These are phyloP conservation scores for Picochlorum costavermella DNA, from an alignment of 139 green algal species.

Conservation along the genomic window DNA sequence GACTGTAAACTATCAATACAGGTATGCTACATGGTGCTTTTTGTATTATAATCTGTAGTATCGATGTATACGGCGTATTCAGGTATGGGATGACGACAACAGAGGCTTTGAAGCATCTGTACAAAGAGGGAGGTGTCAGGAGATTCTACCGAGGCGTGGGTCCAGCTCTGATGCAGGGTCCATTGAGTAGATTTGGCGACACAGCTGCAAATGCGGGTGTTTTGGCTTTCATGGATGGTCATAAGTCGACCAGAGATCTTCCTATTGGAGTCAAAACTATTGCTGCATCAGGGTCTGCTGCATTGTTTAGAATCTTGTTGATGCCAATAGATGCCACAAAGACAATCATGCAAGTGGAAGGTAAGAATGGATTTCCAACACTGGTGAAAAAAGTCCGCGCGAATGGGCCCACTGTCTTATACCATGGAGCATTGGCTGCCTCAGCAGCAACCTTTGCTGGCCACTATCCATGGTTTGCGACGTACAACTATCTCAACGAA, in stretches of 20 bases:
- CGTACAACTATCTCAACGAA: conserved; percentile 57
- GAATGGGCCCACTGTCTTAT: conserved; percentile 71
- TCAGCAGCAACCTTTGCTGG: conserved; percentile 79
- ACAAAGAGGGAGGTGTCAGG: conserved; percentile 73
- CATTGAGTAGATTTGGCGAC: conserved; percentile 83
- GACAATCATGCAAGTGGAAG: conserved; percentile 88
- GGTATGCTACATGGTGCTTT: neutral
- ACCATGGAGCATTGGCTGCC: conserved; percentile 72
- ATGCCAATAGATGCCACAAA: conserved; percentile 89
- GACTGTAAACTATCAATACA: conserved; percentile 80
- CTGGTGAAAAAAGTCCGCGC: conserved; percentile 61
- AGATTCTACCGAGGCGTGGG: conserved; percentile 86
- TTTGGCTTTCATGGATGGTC: conserved; percentile 66
- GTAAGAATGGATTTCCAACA: conserved; percentile 45
- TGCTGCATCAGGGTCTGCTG: conserved; percentile 57
- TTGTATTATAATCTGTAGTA: no score
- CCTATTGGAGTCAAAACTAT: conserved; percentile 70
- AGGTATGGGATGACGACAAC: conserved; percentile 55
- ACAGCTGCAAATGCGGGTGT: conserved; percentile 87
- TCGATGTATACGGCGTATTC: neutral
- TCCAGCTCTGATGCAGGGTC: conserved; percentile 77
- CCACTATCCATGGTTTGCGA: conserved; percentile 84
- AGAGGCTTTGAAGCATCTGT: conserved; percentile 63
- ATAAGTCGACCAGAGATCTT: conserved; percentile 44
- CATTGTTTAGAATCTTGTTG: conserved; percentile 75